phyloP scores from a whole-genome alignment of 2,329 filamentous ascomycete species.

The Penicillium occitanis region DNA sequence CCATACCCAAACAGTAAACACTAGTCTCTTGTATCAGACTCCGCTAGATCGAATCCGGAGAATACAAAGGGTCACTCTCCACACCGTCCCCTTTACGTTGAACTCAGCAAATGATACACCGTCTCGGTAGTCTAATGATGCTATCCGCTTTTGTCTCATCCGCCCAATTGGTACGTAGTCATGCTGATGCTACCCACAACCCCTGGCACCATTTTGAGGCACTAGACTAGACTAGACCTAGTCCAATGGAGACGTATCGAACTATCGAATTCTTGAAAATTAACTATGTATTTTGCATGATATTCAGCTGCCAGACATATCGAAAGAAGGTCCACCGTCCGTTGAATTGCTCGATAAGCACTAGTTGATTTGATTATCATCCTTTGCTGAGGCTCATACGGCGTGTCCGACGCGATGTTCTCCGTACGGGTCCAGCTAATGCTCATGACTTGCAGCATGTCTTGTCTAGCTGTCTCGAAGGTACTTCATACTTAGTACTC shows the following conservation, averaged over 20 bases:
- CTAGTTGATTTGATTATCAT: neutral
- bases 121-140: conserved; percentile 1
- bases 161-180: neutral
- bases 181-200: neutral
- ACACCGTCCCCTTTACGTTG: neutral
- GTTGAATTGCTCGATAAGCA: neutral
- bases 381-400: conserved; percentile 1
- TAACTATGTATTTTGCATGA: neutral
- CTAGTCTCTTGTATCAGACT: neutral
- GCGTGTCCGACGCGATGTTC: neutral
- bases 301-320: conserved; percentile 4
- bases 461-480: neutral
- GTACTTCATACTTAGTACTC: neutral
- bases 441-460: neutral
- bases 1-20: conserved; percentile 2
- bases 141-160: neutral
- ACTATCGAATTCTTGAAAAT: neutral
- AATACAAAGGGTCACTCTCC: neutral
- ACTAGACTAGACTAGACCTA: conserved; percentile 4
- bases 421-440: neutral
- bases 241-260: neutral
- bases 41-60: neutral
- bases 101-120: neutral
- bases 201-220: neutral
- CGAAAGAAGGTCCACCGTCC: neutral